Conservation (phyloP, 2,329 filamentous ascomycete species). For the Colletotrichum tamarilloi region DNA sequence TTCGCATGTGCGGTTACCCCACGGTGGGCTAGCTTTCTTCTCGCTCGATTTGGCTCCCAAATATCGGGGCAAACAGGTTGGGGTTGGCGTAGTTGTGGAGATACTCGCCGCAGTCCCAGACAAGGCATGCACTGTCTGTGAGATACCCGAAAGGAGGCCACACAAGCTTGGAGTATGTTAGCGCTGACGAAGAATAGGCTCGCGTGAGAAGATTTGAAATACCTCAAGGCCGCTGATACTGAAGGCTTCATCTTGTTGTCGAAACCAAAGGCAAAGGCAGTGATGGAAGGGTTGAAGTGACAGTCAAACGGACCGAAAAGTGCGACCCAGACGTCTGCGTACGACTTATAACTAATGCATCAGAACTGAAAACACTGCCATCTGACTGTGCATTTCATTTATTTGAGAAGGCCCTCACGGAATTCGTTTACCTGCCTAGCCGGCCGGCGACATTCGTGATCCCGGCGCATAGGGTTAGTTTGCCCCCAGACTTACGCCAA, state of each 20-base stretch:
- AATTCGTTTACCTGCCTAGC: neutral
- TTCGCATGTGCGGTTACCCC: conserved; percentile 18
- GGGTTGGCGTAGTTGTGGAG: neutral
- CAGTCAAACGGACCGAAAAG: neutral
- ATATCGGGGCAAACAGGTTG: conserved; percentile 14
- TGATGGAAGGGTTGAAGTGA: too few species aligned
- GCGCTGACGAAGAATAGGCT: neutral
- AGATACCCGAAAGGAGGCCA: conserved; percentile 7
- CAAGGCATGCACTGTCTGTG: neutral
- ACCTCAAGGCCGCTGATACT: conserved; percentile 12
- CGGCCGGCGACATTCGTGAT: neutral
- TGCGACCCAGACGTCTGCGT: neutral
- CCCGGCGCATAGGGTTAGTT: conserved; percentile 2
- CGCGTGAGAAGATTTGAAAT: neutral
- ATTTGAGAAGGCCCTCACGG: neutral
- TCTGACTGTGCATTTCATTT: neutral
- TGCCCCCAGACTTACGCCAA: neutral
- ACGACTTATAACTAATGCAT: neutral
- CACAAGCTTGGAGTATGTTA: conserved; percentile 4
- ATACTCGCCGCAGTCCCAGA: neutral
- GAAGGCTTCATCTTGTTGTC: conserved; percentile 1
- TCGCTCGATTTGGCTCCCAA: neutral
- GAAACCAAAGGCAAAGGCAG: neutral
- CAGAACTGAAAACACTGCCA: neutral
- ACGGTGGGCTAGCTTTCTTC: conserved; percentile 1